Base-by-base conservation (phyloP, 805 yeast genomes). In the Metschnikowia kunwiensis region DNA sequence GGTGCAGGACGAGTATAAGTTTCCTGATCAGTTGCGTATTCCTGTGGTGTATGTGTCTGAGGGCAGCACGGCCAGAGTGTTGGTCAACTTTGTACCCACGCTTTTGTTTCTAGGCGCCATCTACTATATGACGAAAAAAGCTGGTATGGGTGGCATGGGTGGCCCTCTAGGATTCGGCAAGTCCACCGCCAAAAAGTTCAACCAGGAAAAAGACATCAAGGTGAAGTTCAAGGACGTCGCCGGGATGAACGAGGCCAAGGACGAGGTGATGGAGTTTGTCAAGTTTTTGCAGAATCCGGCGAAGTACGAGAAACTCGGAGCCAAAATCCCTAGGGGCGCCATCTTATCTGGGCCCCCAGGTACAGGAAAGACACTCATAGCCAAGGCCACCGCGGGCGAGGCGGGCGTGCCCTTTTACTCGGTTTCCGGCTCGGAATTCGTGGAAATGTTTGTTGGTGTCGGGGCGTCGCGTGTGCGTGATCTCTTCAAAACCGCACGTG, bases 331-430 rank as follows among this genome's bases (percentile, higher is more conserved):
- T 30, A 78, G 97, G 58, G 99, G 99, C 51, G 98, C 98, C 7
- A 86, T 93, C 42, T 68, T 93, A 39, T 84, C 96, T 1, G 99
- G 99, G 30, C 96, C 98, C n/a, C 99, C 99, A 34, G 99, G 99
- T 69, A 93, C 98, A 7, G 99, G 99, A 78, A 93, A 93, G 60
- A 93, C 99, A 1, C 70, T 93, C 36, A 68, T 93, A 32, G 99
- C 99, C 10, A 91, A 87, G 58, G 99, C 99, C 5, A 93, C 97
- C 30, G 98, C 98, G 2, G 98, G 98, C 49, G 99, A 93, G 62
- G 98, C 99, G 0, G 95, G 93, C 40, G 98, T 93, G 26, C 97
- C 99, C 27, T 93, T 93, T 60, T 81, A 80, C 53, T 85, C 95
- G 11, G 97, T 93, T 13, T 86, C 96, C 1, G 98, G 98, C 46